Conservation (phyloP, 108 stramenopile genomes). For the Parmales sp. region DNA sequence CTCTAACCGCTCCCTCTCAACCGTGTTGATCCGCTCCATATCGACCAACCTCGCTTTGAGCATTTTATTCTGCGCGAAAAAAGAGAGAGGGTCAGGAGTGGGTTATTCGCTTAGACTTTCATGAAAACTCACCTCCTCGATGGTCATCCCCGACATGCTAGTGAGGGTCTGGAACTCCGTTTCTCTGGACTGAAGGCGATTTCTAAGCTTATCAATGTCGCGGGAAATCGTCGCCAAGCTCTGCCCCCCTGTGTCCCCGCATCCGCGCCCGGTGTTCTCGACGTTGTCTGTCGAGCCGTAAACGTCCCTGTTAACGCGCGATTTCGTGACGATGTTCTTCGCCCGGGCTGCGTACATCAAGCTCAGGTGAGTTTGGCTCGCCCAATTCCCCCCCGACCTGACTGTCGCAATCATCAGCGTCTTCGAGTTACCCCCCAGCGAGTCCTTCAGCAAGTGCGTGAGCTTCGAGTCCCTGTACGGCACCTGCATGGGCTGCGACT, state of each 20-base stretch:
- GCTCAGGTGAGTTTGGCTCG: slow-evolving; percentile 18
- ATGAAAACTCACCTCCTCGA: too few relatives aligned
- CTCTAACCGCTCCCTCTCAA: too few relatives aligned
- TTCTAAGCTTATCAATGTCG: slow-evolving; percentile 14
- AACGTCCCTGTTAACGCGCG: slow-evolving; percentile 14
- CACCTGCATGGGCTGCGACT: not conserved
- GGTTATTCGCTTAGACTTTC: too few relatives aligned
- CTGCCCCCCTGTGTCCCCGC: not conserved
- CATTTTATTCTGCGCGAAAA: too few relatives aligned
- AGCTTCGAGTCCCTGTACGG: slow-evolving; percentile 38
- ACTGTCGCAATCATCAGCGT: slow-evolving; percentile 36
- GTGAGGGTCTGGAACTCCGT: slow-evolving; percentile 18
- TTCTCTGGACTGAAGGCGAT: slow-evolving; percentile 8
- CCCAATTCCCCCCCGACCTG: not conserved
- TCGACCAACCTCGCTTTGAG: too few relatives aligned
- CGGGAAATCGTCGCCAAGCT: not conserved
- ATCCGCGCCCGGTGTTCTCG: not conserved
- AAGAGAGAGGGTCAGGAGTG: too few relatives aligned
- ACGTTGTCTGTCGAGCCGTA: not conserved
- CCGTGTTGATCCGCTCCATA: too few relatives aligned
- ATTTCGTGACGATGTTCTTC: slow-evolving; percentile 15
- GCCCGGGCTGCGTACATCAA: slow-evolving; percentile 27
- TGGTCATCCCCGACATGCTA: not conserved
- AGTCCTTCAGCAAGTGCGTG: slow-evolving; percentile 41
- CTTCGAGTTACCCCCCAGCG: slow-evolving; percentile 39